Percentiles rank a stretch among this genome's conserved stretches.
These are phyloP conservation scores for Penicillium salamii DNA, from an alignment of 495 filamentous ascomycete genomes.

Conservation along the genomic window DNA sequence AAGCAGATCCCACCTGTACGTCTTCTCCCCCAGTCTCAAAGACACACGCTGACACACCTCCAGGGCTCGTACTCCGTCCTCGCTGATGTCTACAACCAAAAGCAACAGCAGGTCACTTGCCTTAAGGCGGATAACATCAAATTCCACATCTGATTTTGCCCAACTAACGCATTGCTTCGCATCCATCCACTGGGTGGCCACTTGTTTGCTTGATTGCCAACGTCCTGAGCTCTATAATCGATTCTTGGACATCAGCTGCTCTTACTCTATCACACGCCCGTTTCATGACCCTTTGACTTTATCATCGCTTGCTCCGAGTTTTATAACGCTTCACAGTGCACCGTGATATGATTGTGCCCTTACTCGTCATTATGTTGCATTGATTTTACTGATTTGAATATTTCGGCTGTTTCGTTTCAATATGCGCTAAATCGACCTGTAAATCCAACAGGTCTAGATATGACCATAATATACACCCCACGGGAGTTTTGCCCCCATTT, in stretches of 20 bases:
- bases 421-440: not conserved
- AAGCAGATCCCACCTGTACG: constrained; percentile 85
- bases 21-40: constrained; percentile 5
- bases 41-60: constrained; percentile 10
- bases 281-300: constrained; percentile 16
- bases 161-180: constrained; percentile 8
- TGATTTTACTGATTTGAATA: not conserved
- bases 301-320: constrained; percentile 5
- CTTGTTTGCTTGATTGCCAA: not conserved
- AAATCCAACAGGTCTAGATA: constrained; percentile 6
- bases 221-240: constrained; percentile 3
- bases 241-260: constrained; percentile 1
- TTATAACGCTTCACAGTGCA: constrained; percentile 5
- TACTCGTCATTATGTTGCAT: constrained; percentile 9
- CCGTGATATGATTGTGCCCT: constrained; percentile 4
- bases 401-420: constrained; percentile 1
- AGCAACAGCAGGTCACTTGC: constrained; percentile 74
- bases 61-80: constrained; percentile 87
- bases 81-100: constrained; percentile 75
- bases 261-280: constrained; percentile 14
- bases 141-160: constrained; percentile 21
- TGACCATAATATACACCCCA: not conserved
- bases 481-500: not conserved
- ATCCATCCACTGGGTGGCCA: constrained; percentile 15
- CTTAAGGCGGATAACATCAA: constrained; percentile 57